Base-by-base conservation (phyloP, 1,284 basidiomycete species). In the Cutaneotrichosporon daszewskae region DNA sequence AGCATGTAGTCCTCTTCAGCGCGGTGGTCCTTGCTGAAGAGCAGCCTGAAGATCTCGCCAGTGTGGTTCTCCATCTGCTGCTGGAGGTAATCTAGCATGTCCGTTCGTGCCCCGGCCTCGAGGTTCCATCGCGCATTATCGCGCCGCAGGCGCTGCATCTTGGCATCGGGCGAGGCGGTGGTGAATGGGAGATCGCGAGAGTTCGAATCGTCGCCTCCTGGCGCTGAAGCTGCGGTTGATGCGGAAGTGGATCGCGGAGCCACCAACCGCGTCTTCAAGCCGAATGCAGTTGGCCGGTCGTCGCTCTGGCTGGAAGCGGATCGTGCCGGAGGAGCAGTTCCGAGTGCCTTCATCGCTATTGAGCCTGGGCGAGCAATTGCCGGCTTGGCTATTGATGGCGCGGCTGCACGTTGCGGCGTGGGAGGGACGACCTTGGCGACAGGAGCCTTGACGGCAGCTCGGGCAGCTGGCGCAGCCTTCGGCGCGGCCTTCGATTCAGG, bases 1-100 rank as follows among this genome's bases (percentile, higher is more conserved):
- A 78, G 75, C 47, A 96, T 79, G 59, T 86, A 85, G 64, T 98
- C 95, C 60, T 91, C 92, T 55, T 98, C 85, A 2, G 91, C 88
- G 55, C 86, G 87, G 68, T 98, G 94, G 62, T 96, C 94, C 54
- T 87, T 88, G 64, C 91, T 95, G 75, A 98, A 99, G 33, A 98
- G 76, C 27, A 81, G 79, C 5, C 78, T 72, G n/a, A 85, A 68
- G 4, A 97, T 72, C 6, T 89, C 85, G 11, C 85, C 84, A 12
- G 80, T 76, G 59, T 87, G 79, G 1, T 82, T 77, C 57, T 95
- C 90, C 86, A 96, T 95, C 68, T 98, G 95, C 53, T 79, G 79
- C 51, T 90, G 85, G 28, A 99, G 75, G 12, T 84, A 74, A 36
- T 97, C 94, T 29, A 85, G 79, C 16, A 95, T 78, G 62, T 97